phyloP scores from a whole-genome alignment of 2,329 filamentous ascomycete genomes.

The Cladosporium sp. region DNA sequence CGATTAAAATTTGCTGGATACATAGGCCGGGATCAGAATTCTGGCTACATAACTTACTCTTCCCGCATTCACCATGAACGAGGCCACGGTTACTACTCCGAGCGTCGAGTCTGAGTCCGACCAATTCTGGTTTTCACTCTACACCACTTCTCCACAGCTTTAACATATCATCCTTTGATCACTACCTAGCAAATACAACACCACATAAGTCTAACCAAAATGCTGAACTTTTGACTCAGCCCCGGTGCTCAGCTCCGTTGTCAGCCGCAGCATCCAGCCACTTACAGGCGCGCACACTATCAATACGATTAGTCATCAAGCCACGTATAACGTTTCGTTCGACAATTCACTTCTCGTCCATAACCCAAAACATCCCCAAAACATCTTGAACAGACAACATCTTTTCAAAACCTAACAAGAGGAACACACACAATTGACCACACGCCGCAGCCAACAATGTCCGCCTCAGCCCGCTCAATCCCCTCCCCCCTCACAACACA shows the following conservation, averaged over 20 bases:
- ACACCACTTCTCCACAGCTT: not conserved
- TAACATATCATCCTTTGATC: not conserved
- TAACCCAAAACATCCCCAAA: no score
- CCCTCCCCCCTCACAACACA: constrained; percentile 33
- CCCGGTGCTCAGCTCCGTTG: not conserved
- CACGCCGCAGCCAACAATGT: no score
- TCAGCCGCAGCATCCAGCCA: not conserved
- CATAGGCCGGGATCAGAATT: not conserved
- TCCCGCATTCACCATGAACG: not conserved
- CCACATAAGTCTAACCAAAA: not conserved
- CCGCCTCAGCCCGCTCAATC: not conserved
- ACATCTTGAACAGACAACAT: no score
- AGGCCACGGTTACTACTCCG: no score
- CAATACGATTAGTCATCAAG: not conserved
- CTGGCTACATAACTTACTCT: not conserved
- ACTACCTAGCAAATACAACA: not conserved
- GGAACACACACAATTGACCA: no score
- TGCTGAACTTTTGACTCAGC: not conserved
- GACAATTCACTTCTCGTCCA: no score
- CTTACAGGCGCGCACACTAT: not conserved
- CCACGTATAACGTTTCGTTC: not conserved
- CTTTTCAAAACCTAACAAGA: no score
- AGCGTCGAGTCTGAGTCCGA: no score
- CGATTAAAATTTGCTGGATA: not conserved
- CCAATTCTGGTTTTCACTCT: not conserved